Evolutionary conservation across 805 yeast species (phyloP).

Genomic region (Scheffersomyces lignosus): DNA sequence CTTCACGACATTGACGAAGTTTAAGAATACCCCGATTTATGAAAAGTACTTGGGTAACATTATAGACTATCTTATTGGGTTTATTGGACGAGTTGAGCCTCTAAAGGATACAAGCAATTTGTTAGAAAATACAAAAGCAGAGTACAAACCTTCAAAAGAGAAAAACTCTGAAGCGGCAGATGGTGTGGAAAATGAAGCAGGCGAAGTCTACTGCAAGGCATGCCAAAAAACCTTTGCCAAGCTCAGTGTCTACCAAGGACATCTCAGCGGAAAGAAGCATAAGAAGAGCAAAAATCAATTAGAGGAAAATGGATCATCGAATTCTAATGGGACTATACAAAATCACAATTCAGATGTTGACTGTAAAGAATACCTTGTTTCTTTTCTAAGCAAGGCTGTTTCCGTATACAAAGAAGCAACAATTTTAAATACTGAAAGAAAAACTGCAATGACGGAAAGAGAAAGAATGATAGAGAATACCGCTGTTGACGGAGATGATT

Average conservation of each 20-base stretch:
- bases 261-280: constrained; percentile 76
- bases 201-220: constrained; percentile 52
- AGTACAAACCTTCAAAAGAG: not conserved
- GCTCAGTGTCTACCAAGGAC: constrained; percentile 63
- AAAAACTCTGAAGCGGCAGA: constrained; percentile 2
- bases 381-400: not conserved
- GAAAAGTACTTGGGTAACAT: constrained; percentile 46
- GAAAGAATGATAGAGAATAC: constrained; percentile 57
- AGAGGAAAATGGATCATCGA: constrained; percentile 41
- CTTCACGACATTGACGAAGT: constrained; percentile 21
- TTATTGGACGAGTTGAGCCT: constrained; percentile 39
- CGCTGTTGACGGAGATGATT: constrained; percentile 37
- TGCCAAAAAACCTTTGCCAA: constrained; percentile 69
- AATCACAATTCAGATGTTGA: constrained; percentile 17
- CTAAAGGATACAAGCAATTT: constrained; percentile 3
- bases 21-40: constrained; percentile 36
- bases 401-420: constrained; percentile 43
- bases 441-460: constrained; percentile 64
- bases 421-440: constrained; percentile 61
- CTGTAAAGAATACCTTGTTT: not conserved
- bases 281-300: constrained; percentile 40
- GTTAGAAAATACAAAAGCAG: constrained; percentile 2
- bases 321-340: constrained; percentile 36
- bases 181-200: constrained; percentile 17
- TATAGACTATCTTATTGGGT: constrained; percentile 49